phyloP scores from a whole-genome alignment of 2,329 filamentous ascomycete species.

The Aaosphaeria arxii region DNA sequence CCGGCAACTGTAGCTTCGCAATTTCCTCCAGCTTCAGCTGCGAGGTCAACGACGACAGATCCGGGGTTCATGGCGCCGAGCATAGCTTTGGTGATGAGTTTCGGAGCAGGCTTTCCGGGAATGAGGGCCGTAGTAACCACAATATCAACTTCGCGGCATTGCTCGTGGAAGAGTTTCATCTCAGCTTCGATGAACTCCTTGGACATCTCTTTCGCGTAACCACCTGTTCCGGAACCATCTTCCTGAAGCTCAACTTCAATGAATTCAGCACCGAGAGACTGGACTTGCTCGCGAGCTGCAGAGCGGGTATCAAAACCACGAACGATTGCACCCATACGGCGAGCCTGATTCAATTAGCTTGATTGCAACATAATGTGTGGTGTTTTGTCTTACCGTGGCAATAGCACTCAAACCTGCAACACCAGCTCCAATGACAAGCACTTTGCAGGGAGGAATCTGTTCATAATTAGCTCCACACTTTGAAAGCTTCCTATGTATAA shows the following conservation, averaged over 20 bases:
- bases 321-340: slow-evolving; percentile 83
- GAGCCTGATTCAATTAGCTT: slow-evolving; percentile 48
- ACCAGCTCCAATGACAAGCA: slow-evolving; percentile 85
- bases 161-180: slow-evolving; percentile 88
- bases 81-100: slow-evolving; percentile 78
- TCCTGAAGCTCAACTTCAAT: slow-evolving; percentile 77
- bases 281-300: slow-evolving; percentile 85
- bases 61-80: slow-evolving; percentile 85
- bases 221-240: slow-evolving; percentile 78
- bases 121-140: slow-evolving; percentile 92
- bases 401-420: slow-evolving; percentile 88
- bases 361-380: background rate
- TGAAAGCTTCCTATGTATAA: slow-evolving; percentile 2
- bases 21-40: slow-evolving; percentile 84
- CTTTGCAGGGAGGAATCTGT: slow-evolving; percentile 86
- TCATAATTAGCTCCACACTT: slow-evolving; percentile 1
- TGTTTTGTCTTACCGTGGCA: slow-evolving; percentile 56
- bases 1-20: slow-evolving; percentile 78
- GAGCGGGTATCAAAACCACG: slow-evolving; percentile 87
- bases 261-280: slow-evolving; percentile 86
- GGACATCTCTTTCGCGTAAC: slow-evolving; percentile 92
- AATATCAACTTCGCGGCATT: slow-evolving; percentile 84
- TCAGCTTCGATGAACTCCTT: slow-evolving; percentile 90
- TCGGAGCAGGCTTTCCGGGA: slow-evolving; percentile 77
- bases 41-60: slow-evolving; percentile 83